Evolutionary conservation across 2,329 filamentous ascomycete genomes (phyloP), one percentile per base, ranked within the genome.

Genomic region (Hysterium pulicare): DNA sequence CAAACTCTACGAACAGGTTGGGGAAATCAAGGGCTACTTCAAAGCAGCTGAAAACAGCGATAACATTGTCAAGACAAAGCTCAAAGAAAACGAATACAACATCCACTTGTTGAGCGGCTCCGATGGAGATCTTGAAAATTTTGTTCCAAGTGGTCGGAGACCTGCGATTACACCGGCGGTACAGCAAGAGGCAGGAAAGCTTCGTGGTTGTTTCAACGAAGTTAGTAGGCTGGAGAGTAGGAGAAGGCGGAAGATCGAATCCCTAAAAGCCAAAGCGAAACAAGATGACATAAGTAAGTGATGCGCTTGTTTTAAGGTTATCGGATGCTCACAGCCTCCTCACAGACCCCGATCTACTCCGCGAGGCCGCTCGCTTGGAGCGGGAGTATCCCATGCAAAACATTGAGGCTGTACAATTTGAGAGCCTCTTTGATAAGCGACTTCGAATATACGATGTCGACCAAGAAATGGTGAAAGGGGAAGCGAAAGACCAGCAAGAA

Each of bases 401-500:
- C 9, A 85, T 98, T 39, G 86, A 89, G 38, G 84, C 91, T 0
- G 86, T 87, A 2, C 90, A 96, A 57, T 97, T 98, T 58, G 93
- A 98, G 58, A 80, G 83, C 40, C 85, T 97, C 35, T 96, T 97
- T 51, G 88, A 95, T 56, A 78, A 83, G 51, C 82, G 90, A 1
- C 77, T 98, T 2, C 81, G 85, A 34, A 75, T 84, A 35, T 98
- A 97, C 63, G 87, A 95, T 49, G 69, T 79, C 0, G 91, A 97
- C 53, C 71, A 86, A 13, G 81, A 84, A 20, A 78, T 83, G 45
- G 72, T 95, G 0, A 73, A 78, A 2, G 80, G 84, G 40, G 91
- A 96, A 57, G 75, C 75, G 2, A 73, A 77, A 22, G 89, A 95
- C 41, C 93, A 97, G 66, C 81, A 87, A 3, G 79, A 82, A 35